These are phyloP conservation scores for Citrus sp. DNA, from an alignment of 345 rosid genomes.

Conservation along the genomic window DNA sequence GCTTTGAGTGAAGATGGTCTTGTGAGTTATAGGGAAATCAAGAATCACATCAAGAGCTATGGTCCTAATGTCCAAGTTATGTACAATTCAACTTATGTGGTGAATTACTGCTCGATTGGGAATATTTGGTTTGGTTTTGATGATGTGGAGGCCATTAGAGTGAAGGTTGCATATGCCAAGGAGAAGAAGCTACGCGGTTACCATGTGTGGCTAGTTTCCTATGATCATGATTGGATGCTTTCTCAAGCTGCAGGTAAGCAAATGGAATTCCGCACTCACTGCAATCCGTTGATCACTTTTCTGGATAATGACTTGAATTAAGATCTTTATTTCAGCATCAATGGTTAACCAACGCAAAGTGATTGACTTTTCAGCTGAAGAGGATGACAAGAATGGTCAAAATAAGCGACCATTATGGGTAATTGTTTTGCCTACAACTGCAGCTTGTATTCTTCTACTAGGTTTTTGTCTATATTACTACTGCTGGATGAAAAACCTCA, in stretches of 20 bases:
- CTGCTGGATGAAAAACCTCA: conserved; percentile 8
- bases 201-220: conserved; percentile 22
- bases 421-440: conserved; percentile 13
- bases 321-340: not conserved
- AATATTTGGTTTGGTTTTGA: conserved; percentile 42
- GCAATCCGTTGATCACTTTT: too few relatives aligned
- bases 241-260: conserved; percentile 19
- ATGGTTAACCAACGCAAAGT: too few relatives aligned
- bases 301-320: not conserved
- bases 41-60: not conserved
- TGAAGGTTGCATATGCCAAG: conserved; percentile 40
- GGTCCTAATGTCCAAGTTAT: conserved; percentile 1
- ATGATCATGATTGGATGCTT: conserved; percentile 41
- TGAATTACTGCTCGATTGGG: conserved; percentile 19
- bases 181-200: conserved; percentile 38
- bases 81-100: conserved; percentile 36
- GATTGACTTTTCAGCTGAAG: not conserved
- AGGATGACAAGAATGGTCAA: not conserved
- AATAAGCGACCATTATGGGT: not conserved
- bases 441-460: conserved; percentile 7
- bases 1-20: conserved; percentile 10
- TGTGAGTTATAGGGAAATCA: conserved; percentile 20
- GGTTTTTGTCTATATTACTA: not conserved
- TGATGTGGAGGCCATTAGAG: conserved; percentile 30
- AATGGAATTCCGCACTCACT: too few relatives aligned